Percentiles rank a stretch among this genome's conserved stretches.
These are phyloP conservation scores for Diaporthe sp. DNA, from an alignment of 2,329 filamentous ascomycete species.

Conservation along the genomic window DNA sequence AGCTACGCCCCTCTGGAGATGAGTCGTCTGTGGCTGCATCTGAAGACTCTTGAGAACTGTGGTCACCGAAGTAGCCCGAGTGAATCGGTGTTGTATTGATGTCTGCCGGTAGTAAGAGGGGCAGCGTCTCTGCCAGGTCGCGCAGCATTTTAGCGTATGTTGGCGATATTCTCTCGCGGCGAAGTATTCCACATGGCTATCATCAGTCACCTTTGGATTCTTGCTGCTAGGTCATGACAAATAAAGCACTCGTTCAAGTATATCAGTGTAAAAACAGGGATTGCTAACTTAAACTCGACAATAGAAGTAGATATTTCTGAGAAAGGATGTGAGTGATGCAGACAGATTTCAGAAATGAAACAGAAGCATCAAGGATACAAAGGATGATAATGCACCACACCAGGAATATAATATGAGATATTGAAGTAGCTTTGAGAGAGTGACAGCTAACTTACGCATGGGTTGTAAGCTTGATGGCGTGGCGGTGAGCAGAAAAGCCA, in stretches of 20 bases:
- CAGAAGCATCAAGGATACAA: neutral
- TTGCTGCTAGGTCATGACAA: neutral
- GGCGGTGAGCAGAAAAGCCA: neutral
- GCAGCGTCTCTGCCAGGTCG: neutral
- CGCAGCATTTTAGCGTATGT: neutral
- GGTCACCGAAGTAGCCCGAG: neutral
- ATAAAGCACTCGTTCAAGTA: neutral
- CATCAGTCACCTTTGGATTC: neutral
- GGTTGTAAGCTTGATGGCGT: neutral
- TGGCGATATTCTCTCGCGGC: neutral
- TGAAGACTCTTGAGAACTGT: neutral
- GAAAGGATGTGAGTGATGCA: neutral
- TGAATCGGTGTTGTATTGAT: neutral
- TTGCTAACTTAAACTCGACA: neutral
- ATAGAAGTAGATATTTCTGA: neutral
- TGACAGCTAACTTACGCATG: neutral
- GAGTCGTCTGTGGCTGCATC: neutral
- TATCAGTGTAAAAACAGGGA: neutral
- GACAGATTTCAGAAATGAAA: neutral
- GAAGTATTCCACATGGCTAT: neutral
- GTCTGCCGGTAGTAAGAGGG: neutral
- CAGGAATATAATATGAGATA: neutral
- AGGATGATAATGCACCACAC: neutral
- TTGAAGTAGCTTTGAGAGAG: fast-evolving
- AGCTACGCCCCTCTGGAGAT: neutral